These are phyloP conservation scores for Metrosideros polymorpha DNA, from an alignment of 441 rosid species.

Conservation along the genomic window DNA sequence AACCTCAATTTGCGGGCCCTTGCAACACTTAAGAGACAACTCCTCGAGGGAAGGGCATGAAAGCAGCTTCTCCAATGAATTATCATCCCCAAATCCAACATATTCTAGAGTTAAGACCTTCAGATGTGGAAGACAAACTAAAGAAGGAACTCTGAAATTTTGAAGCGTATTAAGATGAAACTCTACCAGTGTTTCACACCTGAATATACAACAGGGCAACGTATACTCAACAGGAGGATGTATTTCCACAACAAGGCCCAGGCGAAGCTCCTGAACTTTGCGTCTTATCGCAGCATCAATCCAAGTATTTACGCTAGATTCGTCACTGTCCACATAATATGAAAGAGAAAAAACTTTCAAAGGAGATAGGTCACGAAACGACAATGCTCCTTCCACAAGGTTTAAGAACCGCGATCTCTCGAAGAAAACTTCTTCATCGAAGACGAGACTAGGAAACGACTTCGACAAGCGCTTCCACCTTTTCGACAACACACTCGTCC, in stretches of 20 bases:
- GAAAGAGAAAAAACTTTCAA: not conserved
- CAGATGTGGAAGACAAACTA: not conserved
- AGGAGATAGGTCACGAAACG: not conserved
- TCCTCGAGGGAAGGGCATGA: not conserved
- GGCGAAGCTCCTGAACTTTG: not conserved
- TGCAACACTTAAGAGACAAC: not conserved
- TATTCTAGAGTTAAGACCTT: not conserved
- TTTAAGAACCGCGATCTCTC: not conserved
- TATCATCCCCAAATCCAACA: not conserved
- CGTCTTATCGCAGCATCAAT: not conserved
- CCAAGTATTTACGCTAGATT: not conserved
- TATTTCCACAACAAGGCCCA: not conserved
- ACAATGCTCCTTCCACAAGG: not conserved
- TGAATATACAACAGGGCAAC: not conserved
- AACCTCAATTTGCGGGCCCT: not conserved
- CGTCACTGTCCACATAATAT: not conserved
- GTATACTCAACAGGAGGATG: not conserved
- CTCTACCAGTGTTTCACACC: not conserved
- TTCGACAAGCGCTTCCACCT: not conserved
- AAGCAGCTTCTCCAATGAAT: not conserved
- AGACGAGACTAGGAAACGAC: not conserved
- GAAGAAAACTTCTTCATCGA: not conserved
- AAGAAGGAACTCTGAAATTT: not conserved
- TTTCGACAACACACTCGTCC: not conserved
- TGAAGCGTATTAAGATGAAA: not conserved